Conservation (phyloP, 441 rosid genomes). For the Populus hybrid region DNA sequence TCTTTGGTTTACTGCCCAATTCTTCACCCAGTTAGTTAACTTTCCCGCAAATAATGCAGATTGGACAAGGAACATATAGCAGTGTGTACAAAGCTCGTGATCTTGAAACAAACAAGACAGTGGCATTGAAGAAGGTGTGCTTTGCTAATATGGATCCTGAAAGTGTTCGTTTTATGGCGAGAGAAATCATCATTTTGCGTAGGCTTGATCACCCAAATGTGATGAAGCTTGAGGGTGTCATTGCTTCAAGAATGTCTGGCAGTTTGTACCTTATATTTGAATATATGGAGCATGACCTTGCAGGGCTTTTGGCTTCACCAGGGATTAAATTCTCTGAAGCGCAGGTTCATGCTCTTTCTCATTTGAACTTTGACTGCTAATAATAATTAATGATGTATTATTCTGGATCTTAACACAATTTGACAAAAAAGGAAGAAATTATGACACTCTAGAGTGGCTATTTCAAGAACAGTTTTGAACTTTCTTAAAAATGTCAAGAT, state of each 20-base stretch:
- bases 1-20: not conserved
- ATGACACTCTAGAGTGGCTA: not conserved
- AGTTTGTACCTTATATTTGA: constrained; percentile 59
- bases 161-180: constrained; percentile 26
- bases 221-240: constrained; percentile 58
- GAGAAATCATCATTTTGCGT: constrained; percentile 51
- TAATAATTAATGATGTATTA: not conserved
- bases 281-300: constrained; percentile 64
- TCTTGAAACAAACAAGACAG: constrained; percentile 46
- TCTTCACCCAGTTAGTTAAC: not conserved
- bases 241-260: constrained; percentile 49
- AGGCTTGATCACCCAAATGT: constrained; percentile 61
- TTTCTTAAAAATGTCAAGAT: not conserved
- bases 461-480: not conserved
- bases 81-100: constrained; percentile 59
- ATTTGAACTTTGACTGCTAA: not conserved
- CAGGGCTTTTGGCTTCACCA: constrained; percentile 47
- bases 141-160: constrained; percentile 61
- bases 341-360: constrained; percentile 33
- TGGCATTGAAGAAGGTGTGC: constrained; percentile 56
- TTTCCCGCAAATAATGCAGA: constrained; percentile 26
- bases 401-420: not conserved
- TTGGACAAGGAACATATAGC: constrained; percentile 67
- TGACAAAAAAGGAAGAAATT: not conserved
- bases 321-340: constrained; percentile 44